Base-by-base conservation (phyloP, 805 yeast genomes). In the Saccharomycopsis capsularis region DNA sequence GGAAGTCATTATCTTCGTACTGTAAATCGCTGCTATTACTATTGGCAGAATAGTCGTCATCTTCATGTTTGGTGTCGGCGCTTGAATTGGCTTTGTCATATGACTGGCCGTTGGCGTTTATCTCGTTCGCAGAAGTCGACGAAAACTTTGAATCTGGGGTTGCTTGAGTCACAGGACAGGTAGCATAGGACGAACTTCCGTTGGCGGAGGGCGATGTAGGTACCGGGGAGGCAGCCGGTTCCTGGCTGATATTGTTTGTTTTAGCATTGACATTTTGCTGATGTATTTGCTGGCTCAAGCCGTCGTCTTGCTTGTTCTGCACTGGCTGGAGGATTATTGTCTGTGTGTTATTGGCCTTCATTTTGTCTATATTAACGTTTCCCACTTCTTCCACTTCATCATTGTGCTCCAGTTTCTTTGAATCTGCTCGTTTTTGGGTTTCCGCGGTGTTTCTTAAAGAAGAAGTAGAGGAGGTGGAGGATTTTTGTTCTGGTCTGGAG, bases 401-500 rank as follows among this genome's bases (percentile, higher is more conserved):
- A 30, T 47, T 42, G 16, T 38, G 42, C 24, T 46, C 53, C 19
- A 38, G 32, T n/a, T 40, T 40, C 27, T 43, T 46, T 3, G 34
- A 37, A 19, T 42, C 47, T 25, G 44, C 39, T 43, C 37, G 24
- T 19, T 37, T 48, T 30, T 48, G 42, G 40, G 30, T 42, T 25
- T 44, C 50, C 25, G 41, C 13, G n/a, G 50, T 49, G 40, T 50
- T 42, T 44, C 48, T 52, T 29, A 40, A 47, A 44, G 50, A 43
- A 19, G 51, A 42, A 36, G 51, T 50, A 34, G 46, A 48, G 43
- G 52, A 42, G 34, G 55, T 46, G 35, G 55, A 40, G 25, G 42
- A 42, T 42, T 45, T 49, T 25, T 52, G 50, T 29, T 46, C 45
- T 30, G 47, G 49, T 23, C 30, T 42, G 27, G 51, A 54, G 44